Conservation (phyloP, 257 asterid species). For the Ophiorrhiza pumila region DNA sequence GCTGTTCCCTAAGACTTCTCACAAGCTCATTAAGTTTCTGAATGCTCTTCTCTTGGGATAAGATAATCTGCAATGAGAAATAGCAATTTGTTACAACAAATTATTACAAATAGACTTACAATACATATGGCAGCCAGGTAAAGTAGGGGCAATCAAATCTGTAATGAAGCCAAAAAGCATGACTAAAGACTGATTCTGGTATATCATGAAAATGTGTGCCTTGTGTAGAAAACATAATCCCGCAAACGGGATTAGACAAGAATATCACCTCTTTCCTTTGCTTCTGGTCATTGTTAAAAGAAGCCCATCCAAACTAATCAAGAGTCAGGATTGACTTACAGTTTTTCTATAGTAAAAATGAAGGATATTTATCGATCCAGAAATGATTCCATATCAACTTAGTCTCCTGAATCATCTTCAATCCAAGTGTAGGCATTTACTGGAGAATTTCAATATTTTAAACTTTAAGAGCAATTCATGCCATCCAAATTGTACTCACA, state of each 20-base stretch:
- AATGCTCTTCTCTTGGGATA: conserved; percentile 86
- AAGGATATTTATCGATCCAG: not conserved
- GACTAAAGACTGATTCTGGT: not conserved
- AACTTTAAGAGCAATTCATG: not conserved
- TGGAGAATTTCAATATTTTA: not conserved
- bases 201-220: not conserved
- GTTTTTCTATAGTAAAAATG: not conserved
- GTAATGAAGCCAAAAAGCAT: not conserved
- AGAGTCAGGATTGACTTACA: not conserved
- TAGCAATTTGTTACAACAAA: not conserved
- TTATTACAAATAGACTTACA: not conserved
- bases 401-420: not conserved
- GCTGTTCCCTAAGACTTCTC: conserved; percentile 62
- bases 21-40: conserved; percentile 69
- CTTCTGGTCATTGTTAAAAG: too few species aligned
- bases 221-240: not conserved
- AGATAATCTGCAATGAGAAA: conserved; percentile 53
- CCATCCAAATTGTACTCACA: not conserved
- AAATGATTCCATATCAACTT: not conserved
- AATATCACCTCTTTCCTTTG: too few species aligned
- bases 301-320: not conserved
- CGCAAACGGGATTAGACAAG: not conserved
- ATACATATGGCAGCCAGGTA: not conserved
- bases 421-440: not conserved
- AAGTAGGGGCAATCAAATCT: not conserved